Base-by-base conservation (phyloP, 225 moss, liverwort and hornwort genomes). In the Physcomitrium patens region DNA sequence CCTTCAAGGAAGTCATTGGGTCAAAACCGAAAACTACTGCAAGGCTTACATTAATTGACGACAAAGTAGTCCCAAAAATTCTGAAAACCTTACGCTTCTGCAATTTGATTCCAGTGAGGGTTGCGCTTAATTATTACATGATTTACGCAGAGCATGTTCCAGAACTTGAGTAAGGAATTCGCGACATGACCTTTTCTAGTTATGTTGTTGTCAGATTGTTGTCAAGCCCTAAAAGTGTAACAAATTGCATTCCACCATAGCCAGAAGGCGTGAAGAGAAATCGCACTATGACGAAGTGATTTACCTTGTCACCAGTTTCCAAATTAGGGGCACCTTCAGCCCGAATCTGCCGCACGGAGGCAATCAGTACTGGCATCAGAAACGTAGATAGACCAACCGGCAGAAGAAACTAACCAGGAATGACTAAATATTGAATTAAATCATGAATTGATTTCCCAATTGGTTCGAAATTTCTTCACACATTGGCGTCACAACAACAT, bases 231-330 rank as follows among this genome's bases (percentile, higher is more conserved):
- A 14, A 49, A 12, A 7, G n/a, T 18, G n/a, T 3, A 3, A 53
- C n/a, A 15, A 16, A 53, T n/a, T 53, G 8, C 16, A 53, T 53
- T 49, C 49, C 15, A 49, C 49, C 12, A 15, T 15, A 12, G 12
- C 49, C 15, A 12, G 49, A 49, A 19, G 7, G 17, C 42, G 18
- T 45, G 11, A 12, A 43, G 7, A 65, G 57, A 63, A 65, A 37
- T 56, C 9, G 71, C 8, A 47, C 49, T 46, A 28, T 20, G 27
- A 19, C 64, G 26, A 73, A 44, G 17, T 27, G 53, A 8, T 47
- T 48, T 45, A 86, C 86, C 83, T 86, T 86, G 16, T 27, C 71
- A 64, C 63, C 75, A 45, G 77, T 83, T 57, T 75, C 72, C 16
- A 80, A 20, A 22, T 77, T 71, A 12, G 86, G 77, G 9, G 42